phyloP scores from a whole-genome alignment of 1,284 basidiomycete species.

The Amylostereum areolatum region DNA sequence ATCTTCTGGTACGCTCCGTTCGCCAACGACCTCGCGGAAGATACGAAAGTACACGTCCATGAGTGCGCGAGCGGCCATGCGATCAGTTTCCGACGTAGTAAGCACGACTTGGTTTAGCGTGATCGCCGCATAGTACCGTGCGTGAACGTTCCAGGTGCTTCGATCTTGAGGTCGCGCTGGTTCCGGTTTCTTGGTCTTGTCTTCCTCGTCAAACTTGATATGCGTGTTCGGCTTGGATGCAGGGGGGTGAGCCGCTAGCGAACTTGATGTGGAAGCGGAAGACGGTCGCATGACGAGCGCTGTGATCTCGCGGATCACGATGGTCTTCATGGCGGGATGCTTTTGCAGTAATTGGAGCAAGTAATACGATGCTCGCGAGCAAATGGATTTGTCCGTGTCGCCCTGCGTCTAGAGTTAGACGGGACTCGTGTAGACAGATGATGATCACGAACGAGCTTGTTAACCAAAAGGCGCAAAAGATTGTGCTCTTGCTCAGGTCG shows the following conservation, averaged over 20 bases:
- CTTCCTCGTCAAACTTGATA: conserved; percentile 31
- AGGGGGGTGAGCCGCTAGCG: conserved; percentile 23
- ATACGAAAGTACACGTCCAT: conserved; percentile 95
- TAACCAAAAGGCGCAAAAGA: conserved; percentile 85
- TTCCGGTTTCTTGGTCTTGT: conserved; percentile 10
- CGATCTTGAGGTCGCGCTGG: conserved; percentile 8
- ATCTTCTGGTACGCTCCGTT: conserved; percentile 30
- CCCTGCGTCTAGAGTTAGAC: conserved; percentile 44
- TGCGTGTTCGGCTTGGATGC: conserved; percentile 23
- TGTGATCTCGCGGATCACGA: conserved; percentile 86
- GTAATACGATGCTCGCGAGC: conserved; percentile 87
- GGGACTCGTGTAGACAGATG: neutral
- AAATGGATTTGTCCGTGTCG: conserved; percentile 85
- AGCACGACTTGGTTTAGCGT: conserved; percentile 94
- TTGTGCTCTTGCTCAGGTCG: conserved; percentile 99
- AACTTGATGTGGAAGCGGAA: conserved; percentile 33
- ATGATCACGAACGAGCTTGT: conserved; percentile 71
- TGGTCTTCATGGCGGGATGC: conserved; percentile 92
- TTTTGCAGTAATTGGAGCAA: conserved; percentile 85
- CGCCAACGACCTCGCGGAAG: conserved; percentile 83
- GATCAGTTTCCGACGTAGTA: conserved; percentile 55
- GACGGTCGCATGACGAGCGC: conserved; percentile 68
- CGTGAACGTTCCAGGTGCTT: conserved; percentile 27
- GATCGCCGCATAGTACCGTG: conserved; percentile 85
- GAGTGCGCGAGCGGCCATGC: conserved; percentile 75